Conservation (phyloP, 169 alveolate species). For the Plasmodium vivax region DNA sequence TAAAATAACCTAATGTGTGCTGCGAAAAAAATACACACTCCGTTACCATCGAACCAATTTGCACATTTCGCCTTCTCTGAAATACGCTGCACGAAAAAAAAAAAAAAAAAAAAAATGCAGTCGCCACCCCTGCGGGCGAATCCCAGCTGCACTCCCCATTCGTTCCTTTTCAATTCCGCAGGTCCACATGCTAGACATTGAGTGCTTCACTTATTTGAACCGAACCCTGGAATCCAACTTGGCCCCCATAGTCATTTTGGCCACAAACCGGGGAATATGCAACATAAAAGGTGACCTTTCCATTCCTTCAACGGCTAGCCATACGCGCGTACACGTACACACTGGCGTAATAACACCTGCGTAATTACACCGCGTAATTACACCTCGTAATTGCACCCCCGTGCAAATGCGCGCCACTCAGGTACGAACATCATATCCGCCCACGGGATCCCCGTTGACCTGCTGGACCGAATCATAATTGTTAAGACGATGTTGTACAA, state of each 20-base stretch:
- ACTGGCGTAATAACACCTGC: background rate
- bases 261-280: slow-evolving; percentile 97
- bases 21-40: background rate
- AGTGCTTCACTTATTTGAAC: slow-evolving; percentile 97
- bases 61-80: background rate
- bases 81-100: background rate
- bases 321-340: background rate
- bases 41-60: background rate
- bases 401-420: slow-evolving; percentile 67
- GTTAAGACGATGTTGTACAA: slow-evolving; percentile 96
- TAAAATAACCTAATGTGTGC: background rate
- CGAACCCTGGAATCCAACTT: slow-evolving; percentile 97
- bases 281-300: slow-evolving; percentile 73
- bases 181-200: slow-evolving; percentile 97
- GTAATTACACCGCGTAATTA: slow-evolving; percentile 42
- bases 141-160: background rate
- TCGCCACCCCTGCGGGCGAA: background rate
- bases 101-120: background rate
- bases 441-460: slow-evolving; percentile 99
- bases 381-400: slow-evolving; percentile 72
- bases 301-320: background rate
- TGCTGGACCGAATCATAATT: slow-evolving; percentile 97
- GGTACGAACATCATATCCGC: slow-evolving; percentile 97
- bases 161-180: background rate
- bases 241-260: slow-evolving; percentile 97